Conservation (phyloP, 345 rosid genomes). For the Bruguiera sexangula region DNA sequence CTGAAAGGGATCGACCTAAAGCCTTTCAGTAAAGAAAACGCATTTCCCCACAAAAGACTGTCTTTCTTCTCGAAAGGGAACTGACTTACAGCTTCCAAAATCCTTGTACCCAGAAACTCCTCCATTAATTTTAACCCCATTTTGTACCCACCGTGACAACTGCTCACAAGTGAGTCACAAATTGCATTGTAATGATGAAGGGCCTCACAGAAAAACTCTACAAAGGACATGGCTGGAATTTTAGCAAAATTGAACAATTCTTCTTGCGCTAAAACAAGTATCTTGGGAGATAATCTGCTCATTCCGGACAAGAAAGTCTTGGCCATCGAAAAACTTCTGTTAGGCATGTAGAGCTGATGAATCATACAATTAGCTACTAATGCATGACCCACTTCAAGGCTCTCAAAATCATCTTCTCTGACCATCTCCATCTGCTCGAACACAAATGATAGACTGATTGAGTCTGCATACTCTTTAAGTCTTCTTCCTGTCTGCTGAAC, state of each 20-base stretch:
- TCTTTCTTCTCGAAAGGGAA: constrained; percentile 21
- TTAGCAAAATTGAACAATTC: constrained; percentile 1
- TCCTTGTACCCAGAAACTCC: constrained; percentile 20
- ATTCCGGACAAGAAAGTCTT: constrained; percentile 20
- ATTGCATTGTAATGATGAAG: constrained; percentile 20
- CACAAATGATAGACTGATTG: constrained; percentile 13
- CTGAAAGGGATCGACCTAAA: constrained; percentile 22
- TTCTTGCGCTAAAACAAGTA: background rate
- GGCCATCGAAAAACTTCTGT: constrained; percentile 13
- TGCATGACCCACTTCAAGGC: background rate
- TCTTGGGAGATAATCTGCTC: constrained; percentile 6
- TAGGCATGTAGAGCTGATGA: constrained; percentile 5
- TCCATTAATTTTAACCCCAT: constrained; percentile 23
- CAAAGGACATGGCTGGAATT: constrained; percentile 4
- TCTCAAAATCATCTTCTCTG: constrained; percentile 13
- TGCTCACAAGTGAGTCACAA: constrained; percentile 22
- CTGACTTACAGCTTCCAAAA: constrained; percentile 18
- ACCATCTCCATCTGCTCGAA: constrained; percentile 15
- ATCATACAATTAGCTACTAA: background rate
- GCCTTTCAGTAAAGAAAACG: constrained; percentile 10
- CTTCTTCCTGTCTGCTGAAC: constrained; percentile 23
- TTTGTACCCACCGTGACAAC: constrained; percentile 2
- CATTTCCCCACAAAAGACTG: constrained; percentile 17
- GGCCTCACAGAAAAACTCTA: constrained; percentile 3
- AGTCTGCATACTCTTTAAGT: constrained; percentile 18